Percentiles rank a stretch among this genome's conserved stretches.
Evolutionary conservation across 164 flowering plant species (phyloP).

Genomic region (Litsea cubeba): DNA sequence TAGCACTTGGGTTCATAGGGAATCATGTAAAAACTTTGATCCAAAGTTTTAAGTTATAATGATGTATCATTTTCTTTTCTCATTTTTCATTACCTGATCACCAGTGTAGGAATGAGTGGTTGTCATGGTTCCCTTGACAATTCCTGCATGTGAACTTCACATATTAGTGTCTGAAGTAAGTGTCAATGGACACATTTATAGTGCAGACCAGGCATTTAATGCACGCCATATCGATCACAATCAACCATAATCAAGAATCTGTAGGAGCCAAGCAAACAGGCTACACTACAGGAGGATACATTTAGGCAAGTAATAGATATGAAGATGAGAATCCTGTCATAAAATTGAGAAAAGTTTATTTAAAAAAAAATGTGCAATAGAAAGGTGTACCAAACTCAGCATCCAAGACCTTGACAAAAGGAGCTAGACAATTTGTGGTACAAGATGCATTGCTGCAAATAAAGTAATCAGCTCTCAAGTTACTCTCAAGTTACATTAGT

Average conservation of each 20-base stretch:
- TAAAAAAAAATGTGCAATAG: not conserved
- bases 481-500: not conserved
- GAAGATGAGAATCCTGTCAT: not conserved
- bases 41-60: not conserved
- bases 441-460: constrained; percentile 93
- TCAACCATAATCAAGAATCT: not conserved
- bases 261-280: not conserved
- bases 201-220: not conserved
- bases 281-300: not conserved
- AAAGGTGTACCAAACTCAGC: constrained; percentile 75
- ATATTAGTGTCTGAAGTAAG: not conserved
- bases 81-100: constrained; percentile 59
- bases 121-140: constrained; percentile 99
- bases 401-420: constrained; percentile 88
- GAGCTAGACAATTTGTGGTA: constrained; percentile 97
- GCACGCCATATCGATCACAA: not conserved
- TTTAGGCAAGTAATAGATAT: too few relatives aligned
- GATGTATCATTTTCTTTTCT: not conserved
- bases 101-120: constrained; percentile 98
- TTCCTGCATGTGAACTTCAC: constrained; percentile 41
- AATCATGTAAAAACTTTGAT: not conserved
- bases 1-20: not conserved
- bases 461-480: not conserved
- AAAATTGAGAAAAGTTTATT: not conserved
- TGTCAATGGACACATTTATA: not conserved